A percentile compares a stretch with the other conserved stretches of the same genome.
Conservation (phyloP, 2,329 filamentous ascomycete species). For the Botrytis hyacinthi region DNA sequence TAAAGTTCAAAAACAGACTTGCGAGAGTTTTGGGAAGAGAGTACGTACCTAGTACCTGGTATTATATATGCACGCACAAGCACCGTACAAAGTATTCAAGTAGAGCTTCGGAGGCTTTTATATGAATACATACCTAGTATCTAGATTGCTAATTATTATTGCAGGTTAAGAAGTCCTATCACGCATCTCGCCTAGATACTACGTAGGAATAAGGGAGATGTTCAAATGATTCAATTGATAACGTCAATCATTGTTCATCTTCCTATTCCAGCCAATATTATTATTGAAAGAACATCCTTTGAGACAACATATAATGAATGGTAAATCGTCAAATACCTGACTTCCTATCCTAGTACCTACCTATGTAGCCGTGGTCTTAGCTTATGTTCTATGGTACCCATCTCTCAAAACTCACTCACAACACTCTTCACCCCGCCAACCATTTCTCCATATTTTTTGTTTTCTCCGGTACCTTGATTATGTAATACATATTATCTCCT, state of each 20-base stretch:
- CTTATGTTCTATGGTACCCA: not conserved
- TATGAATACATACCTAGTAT: too few species aligned
- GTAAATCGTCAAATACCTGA: not conserved
- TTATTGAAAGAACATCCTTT: not conserved
- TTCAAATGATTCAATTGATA: not conserved
- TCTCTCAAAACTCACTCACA: not conserved
- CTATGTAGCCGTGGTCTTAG: not conserved
- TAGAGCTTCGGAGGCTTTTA: too few species aligned
- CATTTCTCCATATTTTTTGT: not conserved
- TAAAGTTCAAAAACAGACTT: not conserved
- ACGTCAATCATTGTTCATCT: not conserved
- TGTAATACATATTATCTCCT: not conserved
- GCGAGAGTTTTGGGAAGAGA: not conserved
- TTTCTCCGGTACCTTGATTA: not conserved
- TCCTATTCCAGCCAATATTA: not conserved
- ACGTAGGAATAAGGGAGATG: not conserved
- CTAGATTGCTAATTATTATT: not conserved
- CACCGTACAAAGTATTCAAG: too few species aligned
- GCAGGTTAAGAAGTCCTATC: not conserved
- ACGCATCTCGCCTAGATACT: not conserved
- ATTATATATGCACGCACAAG: not conserved
- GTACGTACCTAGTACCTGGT: not conserved
- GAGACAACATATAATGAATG: not conserved
- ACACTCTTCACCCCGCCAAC: constrained; percentile 8
- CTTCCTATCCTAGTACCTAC: too few species aligned